Conservation (phyloP, 78 protist species). For the Emiliania huxleyi region DNA sequence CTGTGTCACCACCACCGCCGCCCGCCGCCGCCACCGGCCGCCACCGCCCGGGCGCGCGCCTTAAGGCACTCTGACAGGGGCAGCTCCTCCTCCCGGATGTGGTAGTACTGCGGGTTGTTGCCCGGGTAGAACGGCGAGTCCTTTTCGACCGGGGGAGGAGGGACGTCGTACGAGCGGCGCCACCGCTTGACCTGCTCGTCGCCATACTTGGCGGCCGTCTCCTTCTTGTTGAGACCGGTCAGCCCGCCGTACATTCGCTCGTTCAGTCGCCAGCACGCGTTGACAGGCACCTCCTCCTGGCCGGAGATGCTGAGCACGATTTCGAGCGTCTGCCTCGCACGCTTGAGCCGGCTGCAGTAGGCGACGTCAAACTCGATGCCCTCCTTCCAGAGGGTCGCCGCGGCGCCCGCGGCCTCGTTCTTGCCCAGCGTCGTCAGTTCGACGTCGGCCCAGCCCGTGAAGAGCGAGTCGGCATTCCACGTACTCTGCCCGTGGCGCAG, state of each 20-base stretch:
- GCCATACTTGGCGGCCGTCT: slow-evolving; percentile 61
- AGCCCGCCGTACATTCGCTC: slow-evolving; percentile 65
- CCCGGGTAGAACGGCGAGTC: neutral
- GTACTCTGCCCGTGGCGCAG: slow-evolving; percentile 14
- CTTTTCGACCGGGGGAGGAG: slow-evolving; percentile 45
- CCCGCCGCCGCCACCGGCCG: too few relatives aligned
- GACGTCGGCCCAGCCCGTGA: neutral
- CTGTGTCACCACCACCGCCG: too few relatives aligned
- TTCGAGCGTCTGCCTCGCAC: slow-evolving; percentile 49
- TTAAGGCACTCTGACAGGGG: slow-evolving; percentile 53
- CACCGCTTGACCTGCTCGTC: slow-evolving; percentile 27
- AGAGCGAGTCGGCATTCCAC: slow-evolving; percentile 31
- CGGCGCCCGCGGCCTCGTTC: slow-evolving; percentile 28
- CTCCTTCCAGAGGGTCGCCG: neutral
- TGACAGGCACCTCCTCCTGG: neutral
- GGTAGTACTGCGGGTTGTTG: neutral
- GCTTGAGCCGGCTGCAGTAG: neutral
- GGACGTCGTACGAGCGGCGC: slow-evolving; percentile 49
- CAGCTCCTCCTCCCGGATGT: slow-evolving; percentile 3
- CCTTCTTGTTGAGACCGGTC: slow-evolving; percentile 46
- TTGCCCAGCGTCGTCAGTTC: neutral
- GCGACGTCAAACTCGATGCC: neutral
- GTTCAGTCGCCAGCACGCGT: slow-evolving; percentile 53
- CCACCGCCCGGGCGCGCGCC: too few relatives aligned
- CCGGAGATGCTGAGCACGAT: neutral